phyloP scores from a whole-genome alignment of 2,329 filamentous ascomycete genomes.

The Calonectria crousiana region DNA sequence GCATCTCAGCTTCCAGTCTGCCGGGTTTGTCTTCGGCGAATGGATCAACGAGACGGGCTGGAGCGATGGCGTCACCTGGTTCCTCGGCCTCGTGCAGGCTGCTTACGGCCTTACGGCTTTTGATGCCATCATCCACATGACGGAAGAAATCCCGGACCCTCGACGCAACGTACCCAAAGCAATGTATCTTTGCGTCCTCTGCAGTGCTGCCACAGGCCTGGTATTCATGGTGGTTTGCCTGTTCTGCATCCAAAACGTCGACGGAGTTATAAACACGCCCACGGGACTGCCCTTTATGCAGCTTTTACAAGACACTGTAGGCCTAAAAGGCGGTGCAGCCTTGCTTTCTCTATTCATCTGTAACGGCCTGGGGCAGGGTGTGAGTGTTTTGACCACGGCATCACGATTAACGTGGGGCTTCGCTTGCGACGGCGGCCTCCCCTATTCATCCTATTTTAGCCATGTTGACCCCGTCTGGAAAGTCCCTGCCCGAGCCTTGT shows the following conservation, averaged over 20 bases:
- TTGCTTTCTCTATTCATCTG: conserved; percentile 66
- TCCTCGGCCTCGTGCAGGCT: conserved; percentile 67
- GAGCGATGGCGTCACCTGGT: conserved; percentile 66
- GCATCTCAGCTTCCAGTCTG: conserved; percentile 59
- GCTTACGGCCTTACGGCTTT: conserved; percentile 65
- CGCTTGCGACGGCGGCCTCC: conserved; percentile 62
- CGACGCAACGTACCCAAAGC: conserved; percentile 61
- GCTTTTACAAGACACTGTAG: conserved; percentile 53
- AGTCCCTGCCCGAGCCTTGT: conserved; percentile 64
- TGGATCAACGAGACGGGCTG: conserved; percentile 62
- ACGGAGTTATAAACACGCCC: conserved; percentile 52
- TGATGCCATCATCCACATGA: conserved; percentile 70
- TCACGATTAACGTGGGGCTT: conserved; percentile 67
- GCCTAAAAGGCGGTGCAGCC: conserved; percentile 53
- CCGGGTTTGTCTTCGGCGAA: conserved; percentile 63
- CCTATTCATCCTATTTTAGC: conserved; percentile 59
- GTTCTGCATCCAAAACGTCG: conserved; percentile 62
- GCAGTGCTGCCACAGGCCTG: conserved; percentile 60
- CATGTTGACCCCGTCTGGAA: conserved; percentile 60
- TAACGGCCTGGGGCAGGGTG: conserved; percentile 66
- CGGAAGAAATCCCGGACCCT: conserved; percentile 67
- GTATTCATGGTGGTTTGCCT: conserved; percentile 64
- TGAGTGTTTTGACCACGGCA: conserved; percentile 63
- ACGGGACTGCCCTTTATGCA: conserved; percentile 62
- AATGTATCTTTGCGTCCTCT: conserved; percentile 63